Percentiles rank a stretch among this genome's conserved stretches.
Conservation (phyloP, 2,329 filamentous ascomycete species). For the Talaromyces amestolkiae region DNA sequence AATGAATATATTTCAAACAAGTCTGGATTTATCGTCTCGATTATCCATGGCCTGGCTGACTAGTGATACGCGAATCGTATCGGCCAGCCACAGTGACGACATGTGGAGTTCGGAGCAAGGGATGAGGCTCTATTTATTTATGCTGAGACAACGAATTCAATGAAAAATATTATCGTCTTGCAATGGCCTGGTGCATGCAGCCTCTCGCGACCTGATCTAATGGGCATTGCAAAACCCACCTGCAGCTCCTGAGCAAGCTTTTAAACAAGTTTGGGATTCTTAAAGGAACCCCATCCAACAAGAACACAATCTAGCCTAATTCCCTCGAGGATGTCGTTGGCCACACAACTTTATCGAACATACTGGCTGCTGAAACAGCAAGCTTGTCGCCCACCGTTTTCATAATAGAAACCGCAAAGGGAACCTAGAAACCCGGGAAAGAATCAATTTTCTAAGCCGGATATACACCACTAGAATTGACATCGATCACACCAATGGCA, state of each 20-base stretch:
- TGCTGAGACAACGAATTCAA: not conserved
- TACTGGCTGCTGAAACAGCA: constrained; percentile 70
- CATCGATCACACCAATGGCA: constrained; percentile 73
- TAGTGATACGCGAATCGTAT: constrained; percentile 1
- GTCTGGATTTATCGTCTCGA: not conserved
- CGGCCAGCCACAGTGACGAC: constrained; percentile 12
- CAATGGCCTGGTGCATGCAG: not conserved
- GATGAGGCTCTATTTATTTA: not conserved
- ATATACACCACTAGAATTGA: constrained; percentile 73
- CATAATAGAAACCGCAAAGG: constrained; percentile 70
- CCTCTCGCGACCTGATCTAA: constrained; percentile 32
- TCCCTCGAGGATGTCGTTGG: constrained; percentile 58
- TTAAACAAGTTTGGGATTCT: constrained; percentile 76
- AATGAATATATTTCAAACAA: constrained; percentile 2
- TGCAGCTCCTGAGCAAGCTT: constrained; percentile 43
- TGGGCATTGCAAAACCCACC: constrained; percentile 30
- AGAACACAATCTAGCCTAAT: constrained; percentile 66
- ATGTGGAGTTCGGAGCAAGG: constrained; percentile 2
- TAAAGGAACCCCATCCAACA: constrained; percentile 73
- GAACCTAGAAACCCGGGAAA: constrained; percentile 69
- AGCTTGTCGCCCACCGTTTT: constrained; percentile 69
- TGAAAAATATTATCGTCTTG: not conserved
- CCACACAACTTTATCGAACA: constrained; percentile 67
- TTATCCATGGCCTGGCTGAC: not conserved
- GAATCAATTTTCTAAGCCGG: constrained; percentile 41